These are phyloP conservation scores for Verbascum thapsus DNA, from an alignment of 257 asterid species.

Conservation along the genomic window DNA sequence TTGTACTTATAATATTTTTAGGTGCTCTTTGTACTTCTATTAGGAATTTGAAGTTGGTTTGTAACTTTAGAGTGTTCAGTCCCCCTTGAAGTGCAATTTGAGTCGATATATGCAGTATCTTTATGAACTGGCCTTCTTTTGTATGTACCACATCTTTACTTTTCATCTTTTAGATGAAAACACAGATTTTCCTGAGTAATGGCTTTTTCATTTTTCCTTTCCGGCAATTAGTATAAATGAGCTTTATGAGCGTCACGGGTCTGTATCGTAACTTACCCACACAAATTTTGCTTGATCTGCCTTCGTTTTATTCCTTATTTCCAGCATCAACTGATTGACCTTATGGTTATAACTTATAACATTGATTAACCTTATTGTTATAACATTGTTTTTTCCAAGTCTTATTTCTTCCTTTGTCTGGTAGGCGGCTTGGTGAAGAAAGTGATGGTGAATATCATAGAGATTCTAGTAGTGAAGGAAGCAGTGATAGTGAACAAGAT, in stretches of 20 bases:
- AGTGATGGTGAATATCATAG: constrained; percentile 77
- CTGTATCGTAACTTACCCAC: background rate
- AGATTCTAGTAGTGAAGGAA: constrained; percentile 91
- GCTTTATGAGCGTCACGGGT: background rate
- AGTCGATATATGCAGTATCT: background rate
- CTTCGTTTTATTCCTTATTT: background rate
- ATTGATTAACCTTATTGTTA: background rate
- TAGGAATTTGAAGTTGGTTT: background rate
- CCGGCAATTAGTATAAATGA: background rate
- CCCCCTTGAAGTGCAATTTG: background rate
- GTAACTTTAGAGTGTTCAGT: background rate
- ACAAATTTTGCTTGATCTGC: constrained; percentile 4
- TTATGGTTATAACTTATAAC: too few species aligned
- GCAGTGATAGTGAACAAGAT: constrained; percentile 88
- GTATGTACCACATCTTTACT: background rate
- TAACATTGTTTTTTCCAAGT: constrained; percentile 10
- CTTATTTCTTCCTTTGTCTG: constrained; percentile 22
- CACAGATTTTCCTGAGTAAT: background rate
- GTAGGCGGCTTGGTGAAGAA: constrained; percentile 81
- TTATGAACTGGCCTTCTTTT: background rate
- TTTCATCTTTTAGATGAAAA: background rate
- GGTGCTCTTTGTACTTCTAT: background rate
- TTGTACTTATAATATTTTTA: background rate
- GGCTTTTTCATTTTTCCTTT: background rate
- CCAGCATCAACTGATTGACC: background rate